These are phyloP conservation scores for Karstenula rhodostoma DNA, from an alignment of 2,329 filamentous ascomycete genomes.

Conservation along the genomic window DNA sequence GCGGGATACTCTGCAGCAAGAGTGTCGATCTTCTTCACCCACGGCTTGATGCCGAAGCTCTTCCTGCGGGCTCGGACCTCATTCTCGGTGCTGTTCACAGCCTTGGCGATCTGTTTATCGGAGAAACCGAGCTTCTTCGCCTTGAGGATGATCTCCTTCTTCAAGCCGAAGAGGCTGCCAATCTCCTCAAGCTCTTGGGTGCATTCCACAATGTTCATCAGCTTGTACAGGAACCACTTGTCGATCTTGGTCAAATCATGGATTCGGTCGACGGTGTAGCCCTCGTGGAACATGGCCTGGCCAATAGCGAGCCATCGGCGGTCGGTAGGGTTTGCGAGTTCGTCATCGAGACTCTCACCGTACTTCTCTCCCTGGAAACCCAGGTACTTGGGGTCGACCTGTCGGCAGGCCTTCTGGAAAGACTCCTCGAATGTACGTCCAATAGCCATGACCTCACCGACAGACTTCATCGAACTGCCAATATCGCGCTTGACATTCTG, in stretches of 20 bases:
- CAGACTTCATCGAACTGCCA: slow-evolving; percentile 98
- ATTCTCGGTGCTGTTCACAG: slow-evolving; percentile 86
- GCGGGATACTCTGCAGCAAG: slow-evolving; percentile 96
- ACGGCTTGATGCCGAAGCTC: slow-evolving; percentile 88
- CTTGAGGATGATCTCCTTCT: slow-evolving; percentile 86
- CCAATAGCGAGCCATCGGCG: slow-evolving; percentile 97
- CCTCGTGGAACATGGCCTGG: slow-evolving; percentile 96
- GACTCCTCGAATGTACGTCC: slow-evolving; percentile 98
- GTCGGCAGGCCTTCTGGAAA: slow-evolving; percentile 97
- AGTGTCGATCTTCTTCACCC: slow-evolving; percentile 98
- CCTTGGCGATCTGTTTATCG: slow-evolving; percentile 90
- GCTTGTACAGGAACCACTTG: slow-evolving; percentile 99
- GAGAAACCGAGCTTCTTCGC: slow-evolving; percentile 99
- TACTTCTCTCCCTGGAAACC: slow-evolving; percentile 97
- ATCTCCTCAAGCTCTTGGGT: slow-evolving; percentile 84
- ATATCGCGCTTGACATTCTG: slow-evolving; percentile 98
- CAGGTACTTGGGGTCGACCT: slow-evolving; percentile 90
- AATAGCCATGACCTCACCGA: slow-evolving; percentile 99
- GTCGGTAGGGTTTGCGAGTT: slow-evolving; percentile 91
- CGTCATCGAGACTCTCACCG: slow-evolving; percentile 82
- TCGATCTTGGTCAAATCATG: slow-evolving; percentile 98
- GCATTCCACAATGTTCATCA: slow-evolving; percentile 95
- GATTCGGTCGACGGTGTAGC: slow-evolving; percentile 89
- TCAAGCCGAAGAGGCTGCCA: slow-evolving; percentile 82
- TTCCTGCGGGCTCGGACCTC: slow-evolving; percentile 85